A percentile compares a stretch with the other conserved stretches of the same genome.
phyloP scores from a whole-genome alignment of 176 grass and related monocot genomes.

The Phyllostachys edulis region DNA sequence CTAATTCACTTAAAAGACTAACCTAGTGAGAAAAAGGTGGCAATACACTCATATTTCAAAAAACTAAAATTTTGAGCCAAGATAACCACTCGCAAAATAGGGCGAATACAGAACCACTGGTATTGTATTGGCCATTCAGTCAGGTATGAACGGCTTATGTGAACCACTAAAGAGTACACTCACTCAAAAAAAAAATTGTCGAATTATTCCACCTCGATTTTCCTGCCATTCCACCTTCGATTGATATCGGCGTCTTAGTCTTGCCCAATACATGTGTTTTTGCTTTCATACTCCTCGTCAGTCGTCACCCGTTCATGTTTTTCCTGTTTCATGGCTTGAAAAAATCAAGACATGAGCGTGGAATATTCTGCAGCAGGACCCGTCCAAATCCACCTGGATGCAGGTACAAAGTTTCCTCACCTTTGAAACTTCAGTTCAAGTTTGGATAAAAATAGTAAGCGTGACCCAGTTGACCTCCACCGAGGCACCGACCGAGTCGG shows the following conservation, averaged over 20 bases:
- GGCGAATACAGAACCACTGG: not conserved
- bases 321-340: not conserved
- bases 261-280: not conserved
- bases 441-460: constrained; percentile 2
- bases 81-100: not conserved
- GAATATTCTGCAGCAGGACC: not conserved
- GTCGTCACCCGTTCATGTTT: not conserved
- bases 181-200: too few species aligned
- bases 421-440: constrained; percentile 14
- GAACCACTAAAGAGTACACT: not conserved
- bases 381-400: not conserved
- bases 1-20: too few species aligned
- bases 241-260: not conserved
- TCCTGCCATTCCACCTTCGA: not conserved
- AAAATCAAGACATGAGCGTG: not conserved
- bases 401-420: not conserved
- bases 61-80: too few species aligned
- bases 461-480: constrained; percentile 19
- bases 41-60: too few species aligned
- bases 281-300: not conserved
- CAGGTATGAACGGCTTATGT: not conserved
- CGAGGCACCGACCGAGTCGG: too few species aligned
- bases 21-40: too few species aligned
- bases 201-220: not conserved
- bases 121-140: not conserved